phyloP scores from a whole-genome alignment of 2,329 filamentous ascomycete genomes.

The Penicillium polonicum region DNA sequence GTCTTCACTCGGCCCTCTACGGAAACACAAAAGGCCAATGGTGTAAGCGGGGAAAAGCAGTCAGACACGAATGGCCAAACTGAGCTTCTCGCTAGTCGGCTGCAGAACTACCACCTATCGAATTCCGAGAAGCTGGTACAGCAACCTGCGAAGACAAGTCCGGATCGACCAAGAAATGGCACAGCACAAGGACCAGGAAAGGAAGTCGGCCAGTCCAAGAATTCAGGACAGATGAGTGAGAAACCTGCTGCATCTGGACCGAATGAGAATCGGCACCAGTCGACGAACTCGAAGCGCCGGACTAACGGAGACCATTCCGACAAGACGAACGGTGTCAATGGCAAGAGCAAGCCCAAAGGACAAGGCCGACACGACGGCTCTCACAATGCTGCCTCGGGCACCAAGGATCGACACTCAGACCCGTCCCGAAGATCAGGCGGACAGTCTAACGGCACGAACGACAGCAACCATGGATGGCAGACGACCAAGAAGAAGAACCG shows the following conservation, averaged over 20 bases:
- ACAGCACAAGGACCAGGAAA: conserved; percentile 27
- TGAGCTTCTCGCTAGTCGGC: conserved; percentile 37
- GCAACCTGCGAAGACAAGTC: conserved; percentile 24
- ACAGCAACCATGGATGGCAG: conserved; percentile 42
- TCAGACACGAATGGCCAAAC: conserved; percentile 31
- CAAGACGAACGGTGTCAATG: conserved; percentile 34
- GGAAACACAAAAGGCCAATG: conserved; percentile 23
- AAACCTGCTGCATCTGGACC: conserved; percentile 24
- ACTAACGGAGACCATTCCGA: conserved; percentile 35
- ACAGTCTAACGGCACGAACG: conserved; percentile 28
- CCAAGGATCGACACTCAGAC: conserved; percentile 33
- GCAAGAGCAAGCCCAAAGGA: conserved; percentile 38
- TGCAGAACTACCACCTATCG: conserved; percentile 41
- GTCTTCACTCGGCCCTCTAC: conserved; percentile 29
- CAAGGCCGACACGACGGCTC: conserved; percentile 29
- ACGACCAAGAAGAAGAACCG: conserved; percentile 47
- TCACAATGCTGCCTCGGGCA: conserved; percentile 15
- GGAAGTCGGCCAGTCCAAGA: conserved; percentile 30
- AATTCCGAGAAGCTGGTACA: conserved; percentile 33
- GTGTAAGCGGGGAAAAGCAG: conserved; percentile 11
- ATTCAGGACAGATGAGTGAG: conserved; percentile 25
- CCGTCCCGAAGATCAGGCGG: conserved; percentile 27
- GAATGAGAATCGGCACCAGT: conserved; percentile 29
- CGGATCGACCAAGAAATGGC: conserved; percentile 27
- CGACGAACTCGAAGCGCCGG: conserved; percentile 34